Evolutionary conservation across 179 eudicot genomes (phyloP).

Genomic region (Sideroxylon spinosum): DNA sequence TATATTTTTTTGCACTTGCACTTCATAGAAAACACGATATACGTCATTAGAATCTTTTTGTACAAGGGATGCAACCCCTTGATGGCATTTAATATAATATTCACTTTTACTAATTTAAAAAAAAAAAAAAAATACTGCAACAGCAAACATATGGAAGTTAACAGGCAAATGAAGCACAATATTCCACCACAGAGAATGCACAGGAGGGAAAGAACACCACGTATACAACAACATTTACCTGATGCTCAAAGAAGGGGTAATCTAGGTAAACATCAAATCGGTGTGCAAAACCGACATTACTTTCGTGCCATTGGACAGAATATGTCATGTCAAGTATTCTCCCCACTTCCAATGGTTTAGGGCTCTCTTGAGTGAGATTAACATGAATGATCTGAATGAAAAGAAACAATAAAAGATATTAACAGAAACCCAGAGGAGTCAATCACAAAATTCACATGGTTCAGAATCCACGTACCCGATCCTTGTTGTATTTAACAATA

Average conservation of each 20-base stretch:
- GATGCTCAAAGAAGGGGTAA: slow-evolving; percentile 87
- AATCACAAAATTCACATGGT: slow-evolving; percentile 34
- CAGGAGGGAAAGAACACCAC: neutral
- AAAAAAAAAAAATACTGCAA: no score
- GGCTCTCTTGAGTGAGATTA: slow-evolving; percentile 71
- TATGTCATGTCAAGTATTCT: slow-evolving; percentile 68
- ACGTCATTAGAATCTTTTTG: no score
- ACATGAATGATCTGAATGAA: slow-evolving; percentile 76
- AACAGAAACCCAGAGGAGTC: slow-evolving; percentile 33
- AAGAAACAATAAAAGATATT: neutral
- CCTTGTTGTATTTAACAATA: slow-evolving; percentile 53
- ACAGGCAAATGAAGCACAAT: no score
- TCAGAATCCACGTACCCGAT: slow-evolving; percentile 42
- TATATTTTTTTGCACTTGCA: no score
- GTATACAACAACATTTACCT: slow-evolving; percentile 32
- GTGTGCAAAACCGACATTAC: slow-evolving; percentile 59
- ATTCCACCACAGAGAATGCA: neutral
- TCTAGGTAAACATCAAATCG: slow-evolving; percentile 90
- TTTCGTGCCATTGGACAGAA: slow-evolving; percentile 63
- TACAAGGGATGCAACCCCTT: no score
- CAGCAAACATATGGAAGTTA: no score
- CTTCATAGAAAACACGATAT: no score
- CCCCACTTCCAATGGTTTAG: slow-evolving; percentile 68
- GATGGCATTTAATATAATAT: no score
- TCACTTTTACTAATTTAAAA: no score